Percentiles rank a stretch among this genome's conserved stretches.
phyloP scores from a whole-genome alignment of 2,329 filamentous ascomycete genomes.

The Xylaria digitata region DNA sequence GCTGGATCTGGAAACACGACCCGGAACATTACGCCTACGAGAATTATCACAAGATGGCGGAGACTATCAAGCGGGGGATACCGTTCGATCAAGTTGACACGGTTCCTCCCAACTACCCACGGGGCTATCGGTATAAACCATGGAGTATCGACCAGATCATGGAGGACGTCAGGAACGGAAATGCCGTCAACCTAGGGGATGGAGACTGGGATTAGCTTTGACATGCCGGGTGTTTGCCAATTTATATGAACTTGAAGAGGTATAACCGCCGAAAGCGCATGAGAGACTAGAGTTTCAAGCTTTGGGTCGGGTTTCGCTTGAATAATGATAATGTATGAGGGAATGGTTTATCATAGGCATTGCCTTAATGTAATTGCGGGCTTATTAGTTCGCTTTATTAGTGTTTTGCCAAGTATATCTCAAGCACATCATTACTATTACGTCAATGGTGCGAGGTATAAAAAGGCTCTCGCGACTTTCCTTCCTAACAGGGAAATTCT shows the following conservation, averaged over 20 bases:
- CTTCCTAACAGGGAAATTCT: no score
- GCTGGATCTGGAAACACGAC: slow-evolving; percentile 54
- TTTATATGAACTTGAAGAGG: background rate
- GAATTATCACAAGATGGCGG: slow-evolving; percentile 50
- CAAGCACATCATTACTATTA: background rate
- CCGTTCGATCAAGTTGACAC: slow-evolving; percentile 47
- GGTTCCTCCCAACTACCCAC: slow-evolving; percentile 51
- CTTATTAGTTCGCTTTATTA: background rate
- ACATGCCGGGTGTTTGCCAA: background rate
- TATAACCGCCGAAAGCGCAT: background rate
- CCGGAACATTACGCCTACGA: slow-evolving; percentile 53
- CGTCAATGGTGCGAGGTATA: background rate
- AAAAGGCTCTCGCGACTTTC: background rate
- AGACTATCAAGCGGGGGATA: slow-evolving; percentile 49
- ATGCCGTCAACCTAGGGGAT: slow-evolving; percentile 50
- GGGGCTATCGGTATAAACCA: slow-evolving; percentile 52
- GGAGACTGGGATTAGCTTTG: slow-evolving; percentile 48
- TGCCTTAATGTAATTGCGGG: background rate
- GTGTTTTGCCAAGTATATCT: background rate
- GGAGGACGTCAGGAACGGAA: slow-evolving; percentile 51
- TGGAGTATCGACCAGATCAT: slow-evolving; percentile 58
- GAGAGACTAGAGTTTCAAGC: background rate
- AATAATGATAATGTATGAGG: background rate
- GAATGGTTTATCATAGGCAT: background rate
- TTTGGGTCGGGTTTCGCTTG: background rate